phyloP scores from a whole-genome alignment of 192 early-diverging fungal genomes.

The Umbelopsis ramanniana region DNA sequence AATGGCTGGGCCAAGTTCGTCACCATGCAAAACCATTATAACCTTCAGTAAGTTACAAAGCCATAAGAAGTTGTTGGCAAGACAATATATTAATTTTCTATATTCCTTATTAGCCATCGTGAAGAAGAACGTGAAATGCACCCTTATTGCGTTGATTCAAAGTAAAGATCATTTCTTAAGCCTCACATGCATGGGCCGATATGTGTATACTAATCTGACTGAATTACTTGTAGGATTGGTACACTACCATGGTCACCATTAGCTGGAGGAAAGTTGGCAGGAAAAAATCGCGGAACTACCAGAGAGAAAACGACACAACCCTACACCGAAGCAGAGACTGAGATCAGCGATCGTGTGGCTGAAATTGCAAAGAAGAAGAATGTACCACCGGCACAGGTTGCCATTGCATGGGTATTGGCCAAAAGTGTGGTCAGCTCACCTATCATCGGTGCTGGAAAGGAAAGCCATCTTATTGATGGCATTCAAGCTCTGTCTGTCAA shows the following conservation, averaged over 20 bases:
- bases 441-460: slow-evolving; percentile 34
- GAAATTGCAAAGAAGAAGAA: slow-evolving; percentile 30
- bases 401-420: slow-evolving; percentile 32
- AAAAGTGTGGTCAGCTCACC: slow-evolving; percentile 28
- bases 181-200: no score
- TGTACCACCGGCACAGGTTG: slow-evolving; percentile 25
- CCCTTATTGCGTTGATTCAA: slow-evolving; percentile 39
- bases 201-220: neutral
- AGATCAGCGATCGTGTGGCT: slow-evolving; percentile 28
- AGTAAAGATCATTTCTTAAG: neutral
- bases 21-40: slow-evolving; percentile 34
- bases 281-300: slow-evolving; percentile 30
- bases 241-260: slow-evolving; percentile 35
- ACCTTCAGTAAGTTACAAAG: neutral
- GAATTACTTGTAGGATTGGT: slow-evolving; percentile 17
- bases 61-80: neutral
- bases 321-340: neutral
- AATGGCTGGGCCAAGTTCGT: slow-evolving; percentile 42
- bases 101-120: slow-evolving; percentile 21
- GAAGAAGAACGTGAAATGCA: slow-evolving; percentile 48
- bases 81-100: no score
- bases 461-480: slow-evolving; percentile 26
- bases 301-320: neutral
- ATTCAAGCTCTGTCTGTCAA: slow-evolving; percentile 21
- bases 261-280: slow-evolving; percentile 33